Conservation (phyloP, 352 stramenopile genomes). For the Peronospora destructor region DNA sequence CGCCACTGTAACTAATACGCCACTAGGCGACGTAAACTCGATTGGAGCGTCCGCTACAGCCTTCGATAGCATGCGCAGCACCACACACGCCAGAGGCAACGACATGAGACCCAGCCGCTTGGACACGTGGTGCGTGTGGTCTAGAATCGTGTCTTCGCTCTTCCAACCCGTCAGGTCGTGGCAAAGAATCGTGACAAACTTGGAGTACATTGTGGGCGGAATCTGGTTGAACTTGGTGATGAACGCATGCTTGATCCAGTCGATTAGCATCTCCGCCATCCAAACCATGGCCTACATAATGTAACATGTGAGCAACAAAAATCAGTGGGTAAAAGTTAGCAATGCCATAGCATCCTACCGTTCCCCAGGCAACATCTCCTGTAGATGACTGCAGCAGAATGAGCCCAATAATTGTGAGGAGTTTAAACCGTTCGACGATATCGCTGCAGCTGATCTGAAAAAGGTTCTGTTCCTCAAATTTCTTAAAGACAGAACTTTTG, state of each 20-base stretch:
- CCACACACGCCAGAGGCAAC: constrained; percentile 91
- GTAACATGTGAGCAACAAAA: not conserved
- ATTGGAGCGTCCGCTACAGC: constrained; percentile 43
- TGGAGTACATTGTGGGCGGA: constrained; percentile 89
- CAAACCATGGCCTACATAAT: constrained; percentile 80
- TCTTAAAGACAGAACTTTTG: constrained; percentile 98
- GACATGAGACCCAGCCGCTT: constrained; percentile 90
- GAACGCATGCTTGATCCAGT: constrained; percentile 99
- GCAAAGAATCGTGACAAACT: constrained; percentile 92
- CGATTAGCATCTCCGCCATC: constrained; percentile 90
- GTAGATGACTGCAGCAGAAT: constrained; percentile 89
- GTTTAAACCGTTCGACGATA: constrained; percentile 97
- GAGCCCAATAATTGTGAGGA: constrained; percentile 92
- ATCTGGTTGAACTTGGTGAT: constrained; percentile 99
- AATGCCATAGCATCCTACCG: constrained; percentile 25
- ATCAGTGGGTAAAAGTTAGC: not conserved
- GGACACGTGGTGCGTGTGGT: constrained; percentile 92
- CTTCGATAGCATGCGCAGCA: constrained; percentile 75
- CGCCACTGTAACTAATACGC: constrained; percentile 41
- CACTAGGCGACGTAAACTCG: constrained; percentile 30
- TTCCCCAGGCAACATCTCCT: constrained; percentile 66
- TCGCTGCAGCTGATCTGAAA: constrained; percentile 97
- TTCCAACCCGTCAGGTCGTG: constrained; percentile 92
- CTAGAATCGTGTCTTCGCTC: constrained; percentile 86
- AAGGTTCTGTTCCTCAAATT: constrained; percentile 92